These are phyloP conservation scores for Solanum okadae DNA, from an alignment of 257 asterid genomes.

Conservation along the genomic window DNA sequence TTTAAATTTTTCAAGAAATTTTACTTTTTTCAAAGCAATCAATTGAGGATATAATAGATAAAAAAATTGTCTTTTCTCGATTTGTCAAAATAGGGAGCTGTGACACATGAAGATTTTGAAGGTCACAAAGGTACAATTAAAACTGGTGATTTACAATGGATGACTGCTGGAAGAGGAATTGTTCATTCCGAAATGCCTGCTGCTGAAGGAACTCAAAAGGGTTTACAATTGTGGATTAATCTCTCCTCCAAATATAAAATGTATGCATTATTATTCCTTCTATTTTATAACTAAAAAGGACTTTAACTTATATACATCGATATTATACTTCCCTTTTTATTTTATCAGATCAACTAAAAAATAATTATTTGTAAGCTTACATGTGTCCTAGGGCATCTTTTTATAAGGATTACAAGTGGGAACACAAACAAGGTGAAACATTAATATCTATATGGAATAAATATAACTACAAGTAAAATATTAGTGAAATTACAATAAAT, in stretches of 20 bases:
- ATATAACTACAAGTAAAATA: no score
- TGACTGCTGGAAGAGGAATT: slow-evolving; percentile 95
- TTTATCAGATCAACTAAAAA: not conserved
- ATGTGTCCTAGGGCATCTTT: not conserved
- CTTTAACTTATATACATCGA: not conserved
- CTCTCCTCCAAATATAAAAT: slow-evolving; percentile 67
- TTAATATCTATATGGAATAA: not conserved
- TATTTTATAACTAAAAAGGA: not conserved
- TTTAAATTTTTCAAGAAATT: no score
- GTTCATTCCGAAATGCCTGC: slow-evolving; percentile 97
- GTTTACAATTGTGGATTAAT: slow-evolving; percentile 85
- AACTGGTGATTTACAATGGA: slow-evolving; percentile 91
- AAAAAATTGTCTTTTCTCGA: no score
- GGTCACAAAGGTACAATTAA: slow-evolving; percentile 78
- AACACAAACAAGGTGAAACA: not conserved
- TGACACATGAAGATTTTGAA: slow-evolving; percentile 74
- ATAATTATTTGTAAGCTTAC: not conserved
- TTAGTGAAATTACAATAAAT: no score
- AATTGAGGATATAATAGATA: no score
- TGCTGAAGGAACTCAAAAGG: slow-evolving; percentile 61
- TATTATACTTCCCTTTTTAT: not conserved
- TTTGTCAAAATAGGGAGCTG: slow-evolving; percentile 40
- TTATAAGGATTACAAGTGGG: not conserved
- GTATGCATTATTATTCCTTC: slow-evolving; percentile 19
- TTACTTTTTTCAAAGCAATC: no score